Base-by-base conservation (phyloP, 306 rosid genomes). In the Amphicarpaea edgeworthii region DNA sequence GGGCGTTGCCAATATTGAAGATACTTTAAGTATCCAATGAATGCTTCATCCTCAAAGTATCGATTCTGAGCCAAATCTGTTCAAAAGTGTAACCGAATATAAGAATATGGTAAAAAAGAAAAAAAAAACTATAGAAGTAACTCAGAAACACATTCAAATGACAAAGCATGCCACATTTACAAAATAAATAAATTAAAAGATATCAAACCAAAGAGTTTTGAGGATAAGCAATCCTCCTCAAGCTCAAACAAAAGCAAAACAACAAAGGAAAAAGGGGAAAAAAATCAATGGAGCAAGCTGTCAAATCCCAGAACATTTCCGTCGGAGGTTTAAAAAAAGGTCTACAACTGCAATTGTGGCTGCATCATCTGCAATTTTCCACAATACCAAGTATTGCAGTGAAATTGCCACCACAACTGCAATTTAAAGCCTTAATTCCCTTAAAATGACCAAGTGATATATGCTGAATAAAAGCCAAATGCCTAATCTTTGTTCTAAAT, bases 1-100 rank as follows among this genome's bases (percentile, higher is more conserved):
- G 97, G 97, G n/a, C 82, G 93, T 66, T 95, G 96, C 98, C 98
- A 95, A 68, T 95, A 95, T 72, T 90, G 98, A 55, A 95, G 97
- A 73, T 95, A 89, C 76, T 95, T 92, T 76, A 95, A 86, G 95
- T 90, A 95, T 63, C 96, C 97, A 78, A 95, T 92, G 81, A 95
- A 95, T 53, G 96, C 96, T 82, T 95, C 98, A 76, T 95, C 98
- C 79, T 95, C 98, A 53, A 95, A 87, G 75, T 92, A 92, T 7
- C 97, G 97, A 81, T 92, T 95, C 80, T 95, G 97, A 49, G 97
- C 98, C 90, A 95, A 83, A 89, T 95, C 98, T 92, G 85, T 53
- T 74, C 12, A 12, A 69, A 24, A 70, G 51, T 46, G 72, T 42
- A 15, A 82, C 70, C 70, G 69, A 53, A 58, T 42, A 69, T 19